Base-by-base conservation (phyloP, 2,329 filamentous ascomycete genomes). In the Cladophialophora bantiana region DNA sequence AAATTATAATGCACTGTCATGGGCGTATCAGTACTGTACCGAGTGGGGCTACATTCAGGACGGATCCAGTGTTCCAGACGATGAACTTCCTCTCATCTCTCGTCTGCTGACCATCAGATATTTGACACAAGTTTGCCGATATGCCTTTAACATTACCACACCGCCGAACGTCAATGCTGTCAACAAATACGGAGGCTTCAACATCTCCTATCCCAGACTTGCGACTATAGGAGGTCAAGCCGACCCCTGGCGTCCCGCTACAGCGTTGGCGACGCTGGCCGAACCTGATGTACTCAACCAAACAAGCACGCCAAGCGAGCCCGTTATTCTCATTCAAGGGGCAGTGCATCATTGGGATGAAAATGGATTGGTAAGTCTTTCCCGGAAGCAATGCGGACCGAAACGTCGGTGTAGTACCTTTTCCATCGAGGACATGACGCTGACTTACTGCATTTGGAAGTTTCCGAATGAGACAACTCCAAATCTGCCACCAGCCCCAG, bases 31-130 rank as follows among this genome's bases (percentile, higher is more conserved):
- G 73, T 83, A 84, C 64, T 85, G 83, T 75, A 82, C 80, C 0
- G 77, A 84, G 83, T 95, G 91, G 91, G 92, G 92, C 9, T 95
- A 87, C 78, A 86, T 94, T 58, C 86, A 89, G 70, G 92, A 90
- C 0, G 92, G 92, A 56, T 89, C 87, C 4, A 86, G 88, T 32
- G 88, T 89, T 0, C 92, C 92, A 0, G 73, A 80, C 0, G 80
- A 86, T 65, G 84, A 88, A 62, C 83, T 89, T 0, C 89, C 92
- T 0, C 77, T 96, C 5, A 82, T 95, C 58, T 94, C 92, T 0
- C 89, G 92, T 13, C 83, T 88, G 3, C 82, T 92, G 40, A 85
- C 89, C 68, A 73, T 93, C 0, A 82, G 88, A 2, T 93, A 89
- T 76, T 77, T 82, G 2, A 86, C 85, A 0, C 77, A 84, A 3